Evolutionary conservation across 306 rosid species (phyloP).

Genomic region (Rosa lucieae): DNA sequence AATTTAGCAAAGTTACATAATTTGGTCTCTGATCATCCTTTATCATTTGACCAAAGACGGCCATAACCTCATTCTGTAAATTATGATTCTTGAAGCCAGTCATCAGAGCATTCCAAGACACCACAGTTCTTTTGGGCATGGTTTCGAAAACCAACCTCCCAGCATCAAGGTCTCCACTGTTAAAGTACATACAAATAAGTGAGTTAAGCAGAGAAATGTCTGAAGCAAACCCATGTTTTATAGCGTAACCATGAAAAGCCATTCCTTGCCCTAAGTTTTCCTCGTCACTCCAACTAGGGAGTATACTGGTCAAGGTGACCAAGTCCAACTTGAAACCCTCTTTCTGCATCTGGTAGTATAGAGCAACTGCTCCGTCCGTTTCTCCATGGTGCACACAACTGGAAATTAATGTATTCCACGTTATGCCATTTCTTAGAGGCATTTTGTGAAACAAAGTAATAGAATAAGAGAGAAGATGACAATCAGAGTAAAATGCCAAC

Average conservation of each 20-base stretch:
- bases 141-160: slow-evolving; percentile 31
- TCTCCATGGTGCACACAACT: slow-evolving; percentile 17
- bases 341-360: slow-evolving; percentile 31
- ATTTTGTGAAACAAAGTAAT: slow-evolving; percentile 16
- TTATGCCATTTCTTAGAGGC: slow-evolving; percentile 19
- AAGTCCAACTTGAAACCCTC: slow-evolving; percentile 26
- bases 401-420: slow-evolving; percentile 38
- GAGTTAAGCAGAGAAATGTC: slow-evolving; percentile 32
- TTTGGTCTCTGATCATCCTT: slow-evolving; percentile 28
- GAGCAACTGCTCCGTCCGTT: slow-evolving; percentile 7
- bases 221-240: slow-evolving; percentile 23
- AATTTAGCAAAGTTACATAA: slow-evolving; percentile 24
- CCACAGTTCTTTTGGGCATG: slow-evolving; percentile 28
- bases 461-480: slow-evolving; percentile 15
- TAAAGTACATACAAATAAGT: slow-evolving; percentile 37
- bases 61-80: slow-evolving; percentile 21
- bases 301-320: slow-evolving; percentile 36
- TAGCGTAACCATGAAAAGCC: slow-evolving; percentile 31
- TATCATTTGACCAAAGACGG: slow-evolving; percentile 25
- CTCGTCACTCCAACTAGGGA: slow-evolving; percentile 19
- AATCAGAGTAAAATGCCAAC: slow-evolving; percentile 33
- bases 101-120: slow-evolving; percentile 39
- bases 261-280: slow-evolving; percentile 26
- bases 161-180: slow-evolving; percentile 34
- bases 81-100: slow-evolving; percentile 33